Percentiles rank a stretch among this genome's conserved stretches.
These are phyloP conservation scores for Colletotrichum sp. DNA, from an alignment of 2,329 filamentous ascomycete genomes.

Conservation along the genomic window DNA sequence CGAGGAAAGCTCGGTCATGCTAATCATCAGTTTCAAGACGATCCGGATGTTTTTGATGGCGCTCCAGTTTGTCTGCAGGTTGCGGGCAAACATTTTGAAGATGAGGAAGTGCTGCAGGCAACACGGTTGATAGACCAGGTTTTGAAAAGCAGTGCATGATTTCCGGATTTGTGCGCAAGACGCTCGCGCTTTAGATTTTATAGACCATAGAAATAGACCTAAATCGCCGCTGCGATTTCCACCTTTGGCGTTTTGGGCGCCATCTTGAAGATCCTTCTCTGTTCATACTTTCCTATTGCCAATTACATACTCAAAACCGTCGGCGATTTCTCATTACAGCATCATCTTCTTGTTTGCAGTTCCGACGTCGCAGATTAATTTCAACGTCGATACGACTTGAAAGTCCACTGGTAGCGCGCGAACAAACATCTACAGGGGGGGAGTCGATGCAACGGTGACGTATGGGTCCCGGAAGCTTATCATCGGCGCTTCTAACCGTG, in stretches of 20 bases:
- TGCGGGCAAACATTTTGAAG: constrained; percentile 7
- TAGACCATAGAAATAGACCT: neutral
- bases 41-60: neutral
- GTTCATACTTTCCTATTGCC: neutral
- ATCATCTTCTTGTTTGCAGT: neutral
- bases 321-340: neutral
- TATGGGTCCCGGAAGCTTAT: neutral
- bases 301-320: neutral
- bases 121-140: neutral
- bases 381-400: neutral
- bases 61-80: neutral
- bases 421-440: neutral
- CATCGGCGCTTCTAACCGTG: neutral
- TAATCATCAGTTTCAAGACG: neutral
- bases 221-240: neutral
- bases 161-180: no score
- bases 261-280: neutral
- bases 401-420: neutral
- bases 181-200: no score
- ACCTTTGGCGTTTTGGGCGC: neutral
- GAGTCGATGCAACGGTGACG: neutral
- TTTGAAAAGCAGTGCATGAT: neutral
- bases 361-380: neutral
- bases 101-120: constrained; percentile 12
- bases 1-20: neutral